Evolutionary conservation across 495 filamentous ascomycete species (phyloP).

Genomic region (Penicillium paradoxum): DNA sequence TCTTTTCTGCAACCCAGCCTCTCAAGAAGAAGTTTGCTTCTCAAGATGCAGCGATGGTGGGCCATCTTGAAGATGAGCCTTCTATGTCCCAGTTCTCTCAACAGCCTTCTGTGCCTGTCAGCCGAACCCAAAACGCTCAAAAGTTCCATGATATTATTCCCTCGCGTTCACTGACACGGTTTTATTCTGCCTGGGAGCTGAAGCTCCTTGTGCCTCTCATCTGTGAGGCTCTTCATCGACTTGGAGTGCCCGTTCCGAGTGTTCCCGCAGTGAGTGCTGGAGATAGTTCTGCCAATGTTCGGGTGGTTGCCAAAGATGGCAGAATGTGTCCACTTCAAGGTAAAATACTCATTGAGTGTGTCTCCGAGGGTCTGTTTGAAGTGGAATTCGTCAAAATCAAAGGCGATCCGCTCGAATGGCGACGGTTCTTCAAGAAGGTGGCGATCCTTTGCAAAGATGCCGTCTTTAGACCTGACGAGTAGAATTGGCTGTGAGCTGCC

Average conservation of each 20-base stretch:
- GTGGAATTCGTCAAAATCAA: slow-evolving; percentile 91
- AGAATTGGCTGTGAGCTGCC: not conserved
- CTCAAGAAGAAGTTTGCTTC: slow-evolving; percentile 24
- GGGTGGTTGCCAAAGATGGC: slow-evolving; percentile 71
- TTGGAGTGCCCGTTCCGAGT: slow-evolving; percentile 70
- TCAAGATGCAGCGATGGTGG: slow-evolving; percentile 44
- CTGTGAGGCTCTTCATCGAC: slow-evolving; percentile 71
- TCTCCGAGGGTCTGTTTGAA: slow-evolving; percentile 63
- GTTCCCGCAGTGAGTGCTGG: slow-evolving; percentile 34
- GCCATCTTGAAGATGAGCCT: slow-evolving; percentile 77
- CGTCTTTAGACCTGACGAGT: slow-evolving; percentile 51
- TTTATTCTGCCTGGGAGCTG: slow-evolving; percentile 81
- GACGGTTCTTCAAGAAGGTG: slow-evolving; percentile 93
- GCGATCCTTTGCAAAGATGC: slow-evolving; percentile 78
- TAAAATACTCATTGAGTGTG: slow-evolving; percentile 73
- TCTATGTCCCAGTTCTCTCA: slow-evolving; percentile 88
- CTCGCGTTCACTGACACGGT: slow-evolving; percentile 76
- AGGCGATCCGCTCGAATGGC: slow-evolving; percentile 96
- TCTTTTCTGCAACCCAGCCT: slow-evolving; percentile 53
- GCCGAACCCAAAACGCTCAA: slow-evolving; percentile 78
- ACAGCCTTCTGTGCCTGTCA: slow-evolving; percentile 72
- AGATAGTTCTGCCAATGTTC: slow-evolving; percentile 55
- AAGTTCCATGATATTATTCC: slow-evolving; percentile 86
- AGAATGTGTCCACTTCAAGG: slow-evolving; percentile 77
- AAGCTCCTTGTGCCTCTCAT: slow-evolving; percentile 73